Evolutionary conservation across 306 rosid genomes (phyloP), one percentile per base, ranked within the genome.

Genomic region (Quercus glauca): DNA sequence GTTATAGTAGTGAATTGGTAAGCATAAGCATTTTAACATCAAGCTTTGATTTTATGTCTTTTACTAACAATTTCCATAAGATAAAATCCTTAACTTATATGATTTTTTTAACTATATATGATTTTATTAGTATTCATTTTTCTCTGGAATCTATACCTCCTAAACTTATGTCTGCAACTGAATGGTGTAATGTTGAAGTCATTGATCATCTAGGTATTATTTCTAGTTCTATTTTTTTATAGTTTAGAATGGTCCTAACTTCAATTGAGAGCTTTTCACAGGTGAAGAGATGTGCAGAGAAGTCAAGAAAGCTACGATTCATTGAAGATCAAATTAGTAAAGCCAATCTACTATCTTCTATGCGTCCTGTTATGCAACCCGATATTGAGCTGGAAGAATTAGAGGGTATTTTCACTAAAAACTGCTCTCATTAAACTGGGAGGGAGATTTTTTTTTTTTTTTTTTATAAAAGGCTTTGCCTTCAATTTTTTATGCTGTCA

Each of bases 271-370:
- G 77, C 31, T 73, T 80, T 84, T 73, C 71, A 73, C 87, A 96
- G 99, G 99, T 96, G 73, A 96, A 96, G 87, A 89, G 98, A 78
- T 96, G 99, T 88, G 97, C 94, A 49, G 99, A 96, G 86, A 96
- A 93, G 99, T 93, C 93, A 80, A 91, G 99, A 84, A 96, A 93
- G 89, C 87, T 96, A 69, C 88, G 97, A 19, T 89, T 96, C 82
- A 87, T 93, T 79, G 93, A 92, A 86, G 99, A 96, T 85, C 98
- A 96, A 89, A 90, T 93, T 78, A 81, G 77, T 88, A 96, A 91
- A 88, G 97, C 96, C 63, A 94, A 94, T 80, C 81, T 91, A 53
- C 69, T 89, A 69, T 76, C 94, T 41, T 83, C 98, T 77, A 49
- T 81, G 67, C 90, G 23, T 56, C 89, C 91, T 63, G 91, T 81